Evolutionary conservation across 495 filamentous ascomycete genomes (phyloP), one percentile per base, ranked within the genome.

Genomic region (Talaromyces liani): DNA sequence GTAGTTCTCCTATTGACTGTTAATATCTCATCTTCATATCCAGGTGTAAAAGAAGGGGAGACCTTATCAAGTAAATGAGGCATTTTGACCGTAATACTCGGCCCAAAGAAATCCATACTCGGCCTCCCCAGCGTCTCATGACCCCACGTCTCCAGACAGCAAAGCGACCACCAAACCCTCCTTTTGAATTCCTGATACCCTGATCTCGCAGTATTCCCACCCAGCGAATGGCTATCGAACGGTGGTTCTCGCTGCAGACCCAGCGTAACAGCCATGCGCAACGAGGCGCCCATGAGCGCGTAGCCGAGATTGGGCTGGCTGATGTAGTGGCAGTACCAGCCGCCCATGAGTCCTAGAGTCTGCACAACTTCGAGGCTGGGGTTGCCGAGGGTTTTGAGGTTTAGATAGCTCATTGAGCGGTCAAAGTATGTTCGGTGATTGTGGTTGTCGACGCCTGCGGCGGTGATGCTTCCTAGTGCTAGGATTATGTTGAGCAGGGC

Each of bases 91-190:
- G 88, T 91, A 70, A 92, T 88, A 16, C 85, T 85, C 2, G 87
- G 86, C 4, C 88, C 85, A 79, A 85, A 88, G 25, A 89, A 83
- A 6, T 89, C 89, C 73, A 93, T 84, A 18, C 87, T 90, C 1
- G 89, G 90, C 45, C 90, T 80, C n/a, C 90, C 89, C 58, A 90
- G 82, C 20, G 89, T 92, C 59, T 87, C 89, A 7, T 82, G 84
- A 6, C 85, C 89, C 88, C 89, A 93, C 1, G 89, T 88, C 74
- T 93, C 90, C 63, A 93, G 80, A 74, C 87, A 90, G 75, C 89
- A 89, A 60, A 92, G 73, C 45, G 84, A 87, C 90, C 90, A 93
- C 90, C 90, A 93, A 29, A 89, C 88, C 47, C 88, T 79, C 56
- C 90, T 74, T 64, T 88, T 82, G 18, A 88, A 84, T 65, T 91